phyloP scores from a whole-genome alignment of 306 rosid genomes.

The Lathyrus oleraceus region DNA sequence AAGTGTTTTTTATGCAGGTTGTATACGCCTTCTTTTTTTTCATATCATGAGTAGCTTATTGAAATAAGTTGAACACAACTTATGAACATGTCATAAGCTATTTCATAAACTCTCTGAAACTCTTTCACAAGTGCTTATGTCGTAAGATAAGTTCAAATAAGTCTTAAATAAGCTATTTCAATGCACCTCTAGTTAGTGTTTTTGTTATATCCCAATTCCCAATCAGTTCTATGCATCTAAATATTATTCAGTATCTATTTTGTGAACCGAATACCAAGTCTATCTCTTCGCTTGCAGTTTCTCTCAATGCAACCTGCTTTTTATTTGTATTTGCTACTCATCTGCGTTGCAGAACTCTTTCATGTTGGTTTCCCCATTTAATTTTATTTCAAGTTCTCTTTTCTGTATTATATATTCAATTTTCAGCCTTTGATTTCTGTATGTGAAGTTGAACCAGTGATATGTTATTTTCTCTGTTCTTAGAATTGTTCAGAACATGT shows the following conservation, averaged over 20 bases:
- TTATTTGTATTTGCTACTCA: background rate
- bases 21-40: background rate
- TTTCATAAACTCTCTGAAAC: background rate
- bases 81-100: background rate
- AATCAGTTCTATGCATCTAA: background rate
- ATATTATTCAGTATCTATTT: background rate
- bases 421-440: slow-evolving; percentile 4
- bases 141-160: background rate
- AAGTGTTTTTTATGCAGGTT: background rate
- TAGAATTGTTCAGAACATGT: slow-evolving; percentile 15
- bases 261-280: background rate
- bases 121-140: background rate
- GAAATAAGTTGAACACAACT: background rate
- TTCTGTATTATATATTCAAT: background rate
- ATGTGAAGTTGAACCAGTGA: background rate
- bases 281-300: slow-evolving; percentile 22
- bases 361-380: slow-evolving; percentile 4
- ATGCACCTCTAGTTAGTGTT: background rate
- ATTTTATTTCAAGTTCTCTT: background rate
- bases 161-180: background rate
- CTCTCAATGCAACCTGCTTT: slow-evolving; percentile 2
- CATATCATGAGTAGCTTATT: background rate
- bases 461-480: background rate
- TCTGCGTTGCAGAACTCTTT: background rate
- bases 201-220: background rate